Percentiles rank a stretch among this genome's conserved stretches.
Conservation (phyloP, 2,329 filamentous ascomycete species). For the Sclerotinia spermophila region DNA sequence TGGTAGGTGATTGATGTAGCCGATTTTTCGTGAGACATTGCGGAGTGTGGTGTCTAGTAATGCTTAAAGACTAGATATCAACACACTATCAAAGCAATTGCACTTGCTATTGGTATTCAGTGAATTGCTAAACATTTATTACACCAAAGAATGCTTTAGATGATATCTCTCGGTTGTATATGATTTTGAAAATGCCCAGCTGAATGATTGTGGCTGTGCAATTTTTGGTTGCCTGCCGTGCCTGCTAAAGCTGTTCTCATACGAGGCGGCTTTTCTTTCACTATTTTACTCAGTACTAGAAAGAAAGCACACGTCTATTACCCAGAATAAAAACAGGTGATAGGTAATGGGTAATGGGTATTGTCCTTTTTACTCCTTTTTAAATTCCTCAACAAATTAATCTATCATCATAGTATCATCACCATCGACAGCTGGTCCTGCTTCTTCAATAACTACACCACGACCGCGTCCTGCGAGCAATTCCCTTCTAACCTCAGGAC, state of each 20-base stretch:
- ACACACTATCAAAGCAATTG: not conserved
- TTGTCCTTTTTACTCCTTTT: constrained; percentile 4
- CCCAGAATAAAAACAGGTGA: not conserved
- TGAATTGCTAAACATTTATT: not conserved
- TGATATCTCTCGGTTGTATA: not conserved
- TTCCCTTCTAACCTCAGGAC: constrained; percentile 86
- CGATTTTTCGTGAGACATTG: constrained; percentile 3
- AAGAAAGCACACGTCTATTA: not conserved
- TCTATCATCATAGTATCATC: constrained; percentile 89
- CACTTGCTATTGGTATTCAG: not conserved
- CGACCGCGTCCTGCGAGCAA: constrained; percentile 82
- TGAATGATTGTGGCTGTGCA: not conserved
- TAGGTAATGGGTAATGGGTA: not conserved
- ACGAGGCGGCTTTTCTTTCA: not conserved
- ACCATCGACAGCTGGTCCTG: constrained; percentile 57
- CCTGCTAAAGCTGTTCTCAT: not conserved
- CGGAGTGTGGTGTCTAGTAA: not conserved
- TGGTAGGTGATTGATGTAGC: constrained; percentile 15
- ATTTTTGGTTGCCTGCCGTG: not conserved
- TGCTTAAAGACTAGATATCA: not conserved
- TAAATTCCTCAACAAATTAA: constrained; percentile 24
- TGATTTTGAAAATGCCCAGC: not conserved
- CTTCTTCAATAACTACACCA: constrained; percentile 65
- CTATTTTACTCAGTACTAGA: not conserved
- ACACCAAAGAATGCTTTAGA: not conserved